phyloP scores from a whole-genome alignment of 202 grass and related monocot species.

The Hordeum pubiflorum region DNA sequence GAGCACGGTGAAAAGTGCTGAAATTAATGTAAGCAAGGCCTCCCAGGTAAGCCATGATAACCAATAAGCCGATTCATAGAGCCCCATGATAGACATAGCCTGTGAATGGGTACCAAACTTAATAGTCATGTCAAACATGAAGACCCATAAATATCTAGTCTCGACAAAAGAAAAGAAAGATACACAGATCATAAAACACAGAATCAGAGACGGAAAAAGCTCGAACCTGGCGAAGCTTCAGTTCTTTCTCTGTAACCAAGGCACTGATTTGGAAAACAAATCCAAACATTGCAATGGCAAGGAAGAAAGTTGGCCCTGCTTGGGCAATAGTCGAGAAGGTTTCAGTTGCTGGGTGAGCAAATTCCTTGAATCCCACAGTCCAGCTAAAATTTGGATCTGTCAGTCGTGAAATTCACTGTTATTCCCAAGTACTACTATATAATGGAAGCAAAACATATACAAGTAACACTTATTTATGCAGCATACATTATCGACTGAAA shows the following conservation, averaged over 20 bases:
- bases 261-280: constrained; percentile 97
- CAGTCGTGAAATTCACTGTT: constrained; percentile 19
- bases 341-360: constrained; percentile 84
- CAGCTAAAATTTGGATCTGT: constrained; percentile 87
- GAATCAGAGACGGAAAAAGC: background rate
- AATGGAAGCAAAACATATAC: background rate
- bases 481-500: background rate
- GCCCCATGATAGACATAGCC: constrained; percentile 98
- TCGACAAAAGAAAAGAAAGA: background rate
- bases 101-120: constrained; percentile 32
- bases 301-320: constrained; percentile 86
- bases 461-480: constrained; percentile 13
- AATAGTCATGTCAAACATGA: constrained; percentile 6
- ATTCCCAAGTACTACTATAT: background rate
- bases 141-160: background rate
- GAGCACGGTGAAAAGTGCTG: constrained; percentile 81
- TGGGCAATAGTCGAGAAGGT: constrained; percentile 75
- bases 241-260: constrained; percentile 90
- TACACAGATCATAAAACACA: background rate
- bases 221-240: constrained; percentile 79
- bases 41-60: constrained; percentile 96
- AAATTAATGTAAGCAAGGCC: constrained; percentile 65
- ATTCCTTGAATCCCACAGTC: constrained; percentile 88
- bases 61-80: constrained; percentile 94
- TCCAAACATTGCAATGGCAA: constrained; percentile 97